These are phyloP conservation scores for Lepraria neglecta DNA, from an alignment of 495 filamentous ascomycete genomes.

Conservation along the genomic window DNA sequence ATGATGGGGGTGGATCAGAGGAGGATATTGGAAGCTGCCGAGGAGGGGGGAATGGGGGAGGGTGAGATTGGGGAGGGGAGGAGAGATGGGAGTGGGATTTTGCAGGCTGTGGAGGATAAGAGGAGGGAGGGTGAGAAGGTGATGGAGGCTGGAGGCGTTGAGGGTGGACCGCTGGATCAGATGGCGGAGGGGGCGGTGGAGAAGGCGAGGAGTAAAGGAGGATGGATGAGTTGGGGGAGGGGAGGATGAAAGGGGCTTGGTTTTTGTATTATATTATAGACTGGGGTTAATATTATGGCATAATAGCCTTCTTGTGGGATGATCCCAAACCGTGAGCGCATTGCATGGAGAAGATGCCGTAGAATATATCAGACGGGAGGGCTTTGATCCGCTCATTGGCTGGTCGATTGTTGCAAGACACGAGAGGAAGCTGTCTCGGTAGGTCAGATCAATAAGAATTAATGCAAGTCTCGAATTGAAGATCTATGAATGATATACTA, in stretches of 20 bases:
- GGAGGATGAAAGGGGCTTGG: background rate
- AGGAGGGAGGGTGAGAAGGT: conserved; percentile 18
- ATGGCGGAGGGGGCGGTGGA: conserved; percentile 21
- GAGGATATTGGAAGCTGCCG: conserved; percentile 6
- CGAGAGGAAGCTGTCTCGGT: too few relatives aligned
- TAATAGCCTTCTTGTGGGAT: background rate
- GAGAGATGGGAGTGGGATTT: conserved; percentile 7
- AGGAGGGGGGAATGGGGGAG: background rate
- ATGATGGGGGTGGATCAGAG: conserved; percentile 18
- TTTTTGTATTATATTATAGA: background rate
- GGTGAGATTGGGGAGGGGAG: background rate
- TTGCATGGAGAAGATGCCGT: background rate
- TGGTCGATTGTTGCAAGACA: too few relatives aligned
- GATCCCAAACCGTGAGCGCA: background rate
- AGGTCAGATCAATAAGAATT: too few relatives aligned
- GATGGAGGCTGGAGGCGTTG: conserved; percentile 5
- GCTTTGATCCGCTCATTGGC: background rate
- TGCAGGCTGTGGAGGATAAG: conserved; percentile 11
- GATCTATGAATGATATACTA: too few relatives aligned
- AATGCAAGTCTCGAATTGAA: too few relatives aligned
- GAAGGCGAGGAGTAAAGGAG: conserved; percentile 9
- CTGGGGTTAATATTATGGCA: background rate
- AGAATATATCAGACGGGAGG: background rate
- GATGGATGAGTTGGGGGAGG: conserved; percentile 13
- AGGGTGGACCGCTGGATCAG: conserved; percentile 25